Conservation (phyloP, 2,329 filamentous ascomycete genomes). For the Stemphylium beticola region DNA sequence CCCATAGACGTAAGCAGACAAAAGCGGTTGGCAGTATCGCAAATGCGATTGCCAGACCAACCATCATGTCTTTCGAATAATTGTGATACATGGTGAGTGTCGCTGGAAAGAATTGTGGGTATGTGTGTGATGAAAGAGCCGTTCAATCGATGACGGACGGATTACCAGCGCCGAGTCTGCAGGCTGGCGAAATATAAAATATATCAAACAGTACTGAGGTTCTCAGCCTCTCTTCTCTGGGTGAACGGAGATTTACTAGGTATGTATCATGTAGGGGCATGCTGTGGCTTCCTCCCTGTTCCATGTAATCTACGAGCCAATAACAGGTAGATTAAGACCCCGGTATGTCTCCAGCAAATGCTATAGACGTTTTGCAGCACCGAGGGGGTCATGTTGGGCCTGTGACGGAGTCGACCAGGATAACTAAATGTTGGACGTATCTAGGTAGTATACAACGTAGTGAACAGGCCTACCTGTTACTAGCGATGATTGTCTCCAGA, state of each 20-base stretch:
- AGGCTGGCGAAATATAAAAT: neutral
- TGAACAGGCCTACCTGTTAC: neutral
- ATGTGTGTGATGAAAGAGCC: neutral
- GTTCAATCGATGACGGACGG: neutral
- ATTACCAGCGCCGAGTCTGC: neutral
- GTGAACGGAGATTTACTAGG: neutral
- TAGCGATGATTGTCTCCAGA: neutral
- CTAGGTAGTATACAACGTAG: neutral
- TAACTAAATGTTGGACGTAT: neutral
- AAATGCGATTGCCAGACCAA: constrained; percentile 24
- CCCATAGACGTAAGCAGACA: constrained; percentile 30
- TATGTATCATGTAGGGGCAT: constrained; percentile 2
- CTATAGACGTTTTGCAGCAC: neutral
- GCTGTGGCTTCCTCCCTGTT: neutral
- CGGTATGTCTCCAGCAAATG: neutral
- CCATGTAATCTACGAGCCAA: neutral
- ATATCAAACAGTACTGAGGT: neutral
- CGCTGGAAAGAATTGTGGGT: neutral
- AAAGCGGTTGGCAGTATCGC: constrained; percentile 26
- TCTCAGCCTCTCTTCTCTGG: neutral
- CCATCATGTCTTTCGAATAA: constrained; percentile 31
- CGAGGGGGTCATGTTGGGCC: neutral
- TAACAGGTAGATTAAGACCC: neutral
- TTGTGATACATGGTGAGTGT: constrained; percentile 26
- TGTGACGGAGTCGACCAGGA: neutral